Evolutionary conservation across 2,329 filamentous ascomycete genomes (phyloP).

Genomic region (Grosmannia clavigera): DNA sequence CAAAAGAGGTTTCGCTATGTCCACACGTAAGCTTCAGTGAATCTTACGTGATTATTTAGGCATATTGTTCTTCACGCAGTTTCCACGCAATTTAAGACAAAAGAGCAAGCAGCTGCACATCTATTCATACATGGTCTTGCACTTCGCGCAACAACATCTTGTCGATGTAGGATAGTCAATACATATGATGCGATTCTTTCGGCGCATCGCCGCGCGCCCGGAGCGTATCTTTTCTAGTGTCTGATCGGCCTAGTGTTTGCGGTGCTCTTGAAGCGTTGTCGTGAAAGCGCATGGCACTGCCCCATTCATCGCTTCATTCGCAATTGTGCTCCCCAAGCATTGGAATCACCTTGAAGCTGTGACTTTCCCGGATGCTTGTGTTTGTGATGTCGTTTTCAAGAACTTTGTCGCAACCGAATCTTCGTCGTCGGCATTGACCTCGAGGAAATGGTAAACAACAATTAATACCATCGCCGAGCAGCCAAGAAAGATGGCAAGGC

Average conservation of each 20-base stretch:
- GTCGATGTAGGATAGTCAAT: background rate
- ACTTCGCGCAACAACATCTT: background rate
- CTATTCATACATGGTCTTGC: background rate
- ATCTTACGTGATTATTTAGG: background rate
- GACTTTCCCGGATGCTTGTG: slow-evolving; percentile 6
- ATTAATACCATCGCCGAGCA: slow-evolving; percentile 83
- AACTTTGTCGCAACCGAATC: slow-evolving; percentile 13
- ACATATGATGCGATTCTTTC: background rate
- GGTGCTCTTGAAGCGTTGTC: background rate
- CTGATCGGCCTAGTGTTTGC: background rate
- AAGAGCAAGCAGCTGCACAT: background rate
- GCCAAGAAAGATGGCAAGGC: slow-evolving; percentile 85
- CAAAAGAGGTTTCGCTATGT: too few relatives aligned
- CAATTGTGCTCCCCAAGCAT: too few relatives aligned
- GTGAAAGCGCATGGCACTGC: background rate
- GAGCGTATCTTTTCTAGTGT: background rate
- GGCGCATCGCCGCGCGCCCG: background rate
- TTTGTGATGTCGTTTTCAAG: background rate
- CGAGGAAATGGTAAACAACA: slow-evolving; percentile 89
- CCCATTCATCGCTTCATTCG: background rate
- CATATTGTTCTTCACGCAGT: background rate
- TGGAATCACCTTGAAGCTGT: background rate
- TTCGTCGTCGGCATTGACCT: slow-evolving; percentile 61
- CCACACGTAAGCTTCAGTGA: background rate
- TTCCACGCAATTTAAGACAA: background rate